A percentile compares a stretch with the other conserved stretches of the same genome.
Conservation (phyloP, 768 basidiomycete species). For the Tylopilus subfusipes region DNA sequence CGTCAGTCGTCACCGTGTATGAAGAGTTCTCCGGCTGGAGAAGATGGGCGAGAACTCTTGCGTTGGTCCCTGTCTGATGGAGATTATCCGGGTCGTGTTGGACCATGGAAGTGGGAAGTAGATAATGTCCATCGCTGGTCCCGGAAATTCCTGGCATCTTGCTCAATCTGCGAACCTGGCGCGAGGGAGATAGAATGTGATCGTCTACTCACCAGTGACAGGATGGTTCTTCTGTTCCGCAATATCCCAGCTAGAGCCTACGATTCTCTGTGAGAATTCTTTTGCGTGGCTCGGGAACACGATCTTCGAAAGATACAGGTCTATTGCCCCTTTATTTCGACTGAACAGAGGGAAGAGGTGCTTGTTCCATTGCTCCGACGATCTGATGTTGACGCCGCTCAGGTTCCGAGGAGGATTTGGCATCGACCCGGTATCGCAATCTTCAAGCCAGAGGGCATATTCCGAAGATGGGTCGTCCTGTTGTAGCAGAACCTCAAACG, state of each 20-base stretch:
- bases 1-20: background rate
- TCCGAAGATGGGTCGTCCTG: constrained; percentile 32
- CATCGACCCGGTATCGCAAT: background rate
- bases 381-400: constrained; percentile 28
- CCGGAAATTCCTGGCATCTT: background rate
- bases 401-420: constrained; percentile 18
- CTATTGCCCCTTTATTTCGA: background rate
- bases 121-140: background rate
- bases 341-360: background rate
- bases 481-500: constrained; percentile 28
- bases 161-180: background rate
- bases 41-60: background rate
- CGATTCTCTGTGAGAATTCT: constrained; percentile 34
- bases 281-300: constrained; percentile 39
- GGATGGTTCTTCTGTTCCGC: constrained; percentile 22
- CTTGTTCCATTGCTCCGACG: constrained; percentile 21
- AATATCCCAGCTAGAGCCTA: constrained; percentile 38
- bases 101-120: background rate
- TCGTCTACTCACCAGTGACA: background rate
- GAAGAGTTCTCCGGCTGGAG: background rate
- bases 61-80: background rate
- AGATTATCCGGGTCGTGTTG: background rate
- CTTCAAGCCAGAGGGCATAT: constrained; percentile 32
- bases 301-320: constrained; percentile 34
- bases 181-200: background rate